phyloP scores from a whole-genome alignment of 169 alveolate species.

The Theileria orientalis region DNA sequence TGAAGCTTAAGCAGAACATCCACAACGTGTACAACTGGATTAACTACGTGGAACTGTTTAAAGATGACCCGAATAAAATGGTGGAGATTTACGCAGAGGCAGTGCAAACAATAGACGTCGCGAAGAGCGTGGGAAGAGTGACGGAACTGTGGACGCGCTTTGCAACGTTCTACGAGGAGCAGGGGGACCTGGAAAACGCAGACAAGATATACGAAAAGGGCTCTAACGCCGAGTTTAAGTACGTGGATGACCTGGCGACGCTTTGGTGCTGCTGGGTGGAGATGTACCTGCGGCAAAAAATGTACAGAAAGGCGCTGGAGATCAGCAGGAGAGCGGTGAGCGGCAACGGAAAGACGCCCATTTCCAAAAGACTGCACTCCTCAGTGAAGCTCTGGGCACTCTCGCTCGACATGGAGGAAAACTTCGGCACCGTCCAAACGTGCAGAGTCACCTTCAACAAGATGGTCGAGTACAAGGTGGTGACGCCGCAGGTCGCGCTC shows the following conservation, averaged over 20 bases:
- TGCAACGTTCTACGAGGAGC: conserved; percentile 75
- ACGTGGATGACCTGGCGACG: conserved; percentile 80
- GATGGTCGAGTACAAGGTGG: conserved; percentile 73
- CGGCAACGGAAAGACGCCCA: conserved; percentile 28
- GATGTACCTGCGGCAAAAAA: conserved; percentile 59
- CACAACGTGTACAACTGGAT: conserved; percentile 91
- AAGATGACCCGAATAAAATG: conserved; percentile 31
- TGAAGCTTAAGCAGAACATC: conserved; percentile 86
- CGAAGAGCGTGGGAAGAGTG: conserved; percentile 75
- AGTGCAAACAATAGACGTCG: conserved; percentile 77
- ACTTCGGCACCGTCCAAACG: conserved; percentile 73
- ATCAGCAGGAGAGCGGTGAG: conserved; percentile 43
- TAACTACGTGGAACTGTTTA: conserved; percentile 67
- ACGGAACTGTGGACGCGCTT: conserved; percentile 76
- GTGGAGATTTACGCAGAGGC: conserved; percentile 63
- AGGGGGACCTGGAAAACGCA: conserved; percentile 69
- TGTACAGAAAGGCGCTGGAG: conserved; percentile 55
- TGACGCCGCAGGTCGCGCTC: conserved; percentile 73
- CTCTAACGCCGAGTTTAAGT: conserved; percentile 65
- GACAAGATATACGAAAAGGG: conserved; percentile 70
- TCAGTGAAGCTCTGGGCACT: conserved; percentile 67
- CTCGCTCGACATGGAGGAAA: conserved; percentile 71
- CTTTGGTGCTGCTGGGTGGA: conserved; percentile 76
- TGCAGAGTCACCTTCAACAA: conserved; percentile 67
- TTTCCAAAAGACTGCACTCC: conserved; percentile 21